Evolutionary conservation across 164 flowering plant genomes (phyloP).

Genomic region (Sextonia rubra): DNA sequence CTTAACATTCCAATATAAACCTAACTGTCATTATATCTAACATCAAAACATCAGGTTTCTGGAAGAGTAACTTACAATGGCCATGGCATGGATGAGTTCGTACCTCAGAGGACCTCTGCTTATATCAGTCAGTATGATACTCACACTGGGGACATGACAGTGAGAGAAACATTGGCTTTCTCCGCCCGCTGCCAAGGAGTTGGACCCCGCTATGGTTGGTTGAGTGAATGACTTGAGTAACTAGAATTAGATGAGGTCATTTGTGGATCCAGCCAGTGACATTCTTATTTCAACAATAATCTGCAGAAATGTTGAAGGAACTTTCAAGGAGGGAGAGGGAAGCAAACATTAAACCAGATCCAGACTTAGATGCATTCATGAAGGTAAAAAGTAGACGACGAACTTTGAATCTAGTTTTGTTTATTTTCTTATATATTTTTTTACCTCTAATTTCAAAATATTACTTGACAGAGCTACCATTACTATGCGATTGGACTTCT

Average conservation of each 20-base stretch:
- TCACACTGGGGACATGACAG: constrained; percentile 60
- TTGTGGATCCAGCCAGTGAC: not conserved
- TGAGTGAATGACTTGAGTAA: not conserved
- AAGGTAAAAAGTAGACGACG: not conserved
- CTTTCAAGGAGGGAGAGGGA: constrained; percentile 48
- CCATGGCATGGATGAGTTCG: constrained; percentile 60
- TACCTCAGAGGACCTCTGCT: constrained; percentile 61
- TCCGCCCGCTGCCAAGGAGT: constrained; percentile 67
- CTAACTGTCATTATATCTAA: no score
- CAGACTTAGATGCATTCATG: constrained; percentile 41
- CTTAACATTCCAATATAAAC: no score
- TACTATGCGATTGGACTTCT: not conserved
- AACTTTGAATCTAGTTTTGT: not conserved
- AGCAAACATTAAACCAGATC: constrained; percentile 53
- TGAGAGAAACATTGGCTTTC: constrained; percentile 53
- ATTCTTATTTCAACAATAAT: not conserved
- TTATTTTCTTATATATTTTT: not conserved
- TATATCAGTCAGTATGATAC: constrained; percentile 61
- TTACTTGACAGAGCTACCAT: not conserved
- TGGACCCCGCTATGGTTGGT: constrained; percentile 46
- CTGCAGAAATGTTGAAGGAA: constrained; percentile 45
- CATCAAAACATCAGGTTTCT: constrained; percentile 29
- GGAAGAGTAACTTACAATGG: constrained; percentile 69
- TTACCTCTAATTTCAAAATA: not conserved
- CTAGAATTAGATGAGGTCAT: no score